Evolutionary conservation across 129 eudicot species (phyloP).

Genomic region (Lactuca saligna): DNA sequence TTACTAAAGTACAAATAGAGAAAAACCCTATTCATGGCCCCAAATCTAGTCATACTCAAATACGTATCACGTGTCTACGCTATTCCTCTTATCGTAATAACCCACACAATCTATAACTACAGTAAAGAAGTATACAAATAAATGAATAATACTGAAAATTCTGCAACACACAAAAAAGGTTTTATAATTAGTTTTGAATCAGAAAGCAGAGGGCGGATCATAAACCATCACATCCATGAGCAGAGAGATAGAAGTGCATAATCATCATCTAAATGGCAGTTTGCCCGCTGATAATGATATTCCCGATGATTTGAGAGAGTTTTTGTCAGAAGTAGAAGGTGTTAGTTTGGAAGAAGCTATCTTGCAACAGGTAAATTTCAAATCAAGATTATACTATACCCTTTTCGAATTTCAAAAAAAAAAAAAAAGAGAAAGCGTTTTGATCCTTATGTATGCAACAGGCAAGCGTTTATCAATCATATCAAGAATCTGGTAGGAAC

Average conservation of each 20-base stretch:
- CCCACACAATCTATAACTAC: neutral
- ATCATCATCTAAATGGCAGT: slow-evolving; percentile 35
- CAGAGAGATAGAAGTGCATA: slow-evolving; percentile 41
- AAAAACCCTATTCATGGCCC: slow-evolving; percentile 9
- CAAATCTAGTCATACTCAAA: neutral
- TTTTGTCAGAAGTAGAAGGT: slow-evolving; percentile 52
- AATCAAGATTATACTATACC: neutral
- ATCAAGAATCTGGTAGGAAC: slow-evolving; percentile 42
- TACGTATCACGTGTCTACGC: neutral
- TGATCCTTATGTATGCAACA: slow-evolving; percentile 27
- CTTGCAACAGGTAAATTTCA: slow-evolving; percentile 54
- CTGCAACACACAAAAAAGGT: neutral
- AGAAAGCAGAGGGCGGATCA: neutral
- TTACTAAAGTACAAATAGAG: neutral
- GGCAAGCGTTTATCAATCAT: slow-evolving; percentile 64
- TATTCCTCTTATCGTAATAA: neutral
- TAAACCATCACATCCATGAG: slow-evolving; percentile 30
- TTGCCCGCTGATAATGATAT: slow-evolving; percentile 58
- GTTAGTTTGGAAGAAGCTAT: slow-evolving; percentile 67
- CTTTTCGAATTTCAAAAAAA: neutral
- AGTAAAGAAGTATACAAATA: neutral
- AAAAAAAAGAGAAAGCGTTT: neutral
- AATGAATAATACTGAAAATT: too few species aligned
- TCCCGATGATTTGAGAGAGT: slow-evolving; percentile 50
- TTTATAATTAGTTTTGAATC: too few species aligned